Conservation (phyloP, 2,329 filamentous ascomycete genomes). For the Diaporthe ilicicola region DNA sequence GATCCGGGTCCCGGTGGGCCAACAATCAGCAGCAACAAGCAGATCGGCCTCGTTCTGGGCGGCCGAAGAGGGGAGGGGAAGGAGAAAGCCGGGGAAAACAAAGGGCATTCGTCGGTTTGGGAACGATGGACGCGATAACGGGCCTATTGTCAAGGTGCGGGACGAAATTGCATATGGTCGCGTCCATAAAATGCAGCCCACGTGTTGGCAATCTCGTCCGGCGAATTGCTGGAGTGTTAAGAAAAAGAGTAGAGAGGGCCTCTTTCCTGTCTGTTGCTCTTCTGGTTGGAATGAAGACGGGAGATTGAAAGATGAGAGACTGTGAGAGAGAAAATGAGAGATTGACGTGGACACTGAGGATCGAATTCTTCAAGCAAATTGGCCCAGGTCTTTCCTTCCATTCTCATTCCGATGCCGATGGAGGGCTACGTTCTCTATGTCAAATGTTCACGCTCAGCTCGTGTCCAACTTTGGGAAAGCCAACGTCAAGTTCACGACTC, state of each 20-base stretch:
- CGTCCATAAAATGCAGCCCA: conserved; percentile 30
- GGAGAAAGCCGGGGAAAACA: conserved; percentile 16
- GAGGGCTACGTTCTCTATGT: neutral
- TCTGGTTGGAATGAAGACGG: conserved; percentile 3
- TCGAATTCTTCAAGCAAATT: neutral
- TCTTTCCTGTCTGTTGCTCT: neutral
- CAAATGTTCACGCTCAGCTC: neutral
- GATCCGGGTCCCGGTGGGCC: neutral
- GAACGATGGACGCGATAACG: conserved; percentile 24
- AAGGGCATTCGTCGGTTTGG: conserved; percentile 10
- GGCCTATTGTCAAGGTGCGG: conserved; percentile 18
- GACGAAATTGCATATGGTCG: neutral
- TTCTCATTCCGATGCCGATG: neutral
- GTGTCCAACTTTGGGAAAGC: neutral
- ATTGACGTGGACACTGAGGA: neutral
- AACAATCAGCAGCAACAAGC: conserved; percentile 8
- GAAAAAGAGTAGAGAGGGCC: neutral
- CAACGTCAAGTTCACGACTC: neutral
- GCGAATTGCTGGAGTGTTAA: neutral
- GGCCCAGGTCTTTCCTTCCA: neutral
- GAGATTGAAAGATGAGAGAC: neutral
- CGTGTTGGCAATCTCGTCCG: conserved; percentile 22
- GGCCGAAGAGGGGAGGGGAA: conserved; percentile 4
- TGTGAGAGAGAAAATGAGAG: neutral
- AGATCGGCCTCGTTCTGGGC: conserved; percentile 16